Percentiles rank a stretch among this genome's conserved stretches.
phyloP scores from a whole-genome alignment of 768 basidiomycete species.

The Mycena alexandri region DNA sequence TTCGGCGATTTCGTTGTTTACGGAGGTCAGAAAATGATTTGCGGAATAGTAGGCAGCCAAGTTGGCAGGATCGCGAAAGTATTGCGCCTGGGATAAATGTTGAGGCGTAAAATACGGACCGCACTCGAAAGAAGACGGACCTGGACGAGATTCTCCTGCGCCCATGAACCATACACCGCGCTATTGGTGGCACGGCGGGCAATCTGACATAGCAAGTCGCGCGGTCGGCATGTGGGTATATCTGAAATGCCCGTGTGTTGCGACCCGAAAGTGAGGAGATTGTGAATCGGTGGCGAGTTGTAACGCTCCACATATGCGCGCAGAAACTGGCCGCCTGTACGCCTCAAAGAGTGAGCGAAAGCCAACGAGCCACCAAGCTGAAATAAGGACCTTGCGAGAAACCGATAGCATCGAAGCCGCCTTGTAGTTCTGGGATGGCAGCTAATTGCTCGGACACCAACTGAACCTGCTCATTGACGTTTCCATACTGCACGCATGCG shows the following conservation, averaged over 20 bases:
- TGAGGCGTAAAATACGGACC: background rate
- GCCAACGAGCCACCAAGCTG: background rate
- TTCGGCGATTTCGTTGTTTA: conserved; percentile 82
- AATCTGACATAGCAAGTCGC: conserved; percentile 77
- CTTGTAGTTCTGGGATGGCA: conserved; percentile 70
- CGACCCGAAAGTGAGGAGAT: conserved; percentile 89
- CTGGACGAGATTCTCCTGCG: conserved; percentile 81
- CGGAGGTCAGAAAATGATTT: conserved; percentile 76
- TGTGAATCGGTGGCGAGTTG: conserved; percentile 80
- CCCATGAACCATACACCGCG: conserved; percentile 82
- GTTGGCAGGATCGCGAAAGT: conserved; percentile 81
- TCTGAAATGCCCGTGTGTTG: conserved; percentile 91
- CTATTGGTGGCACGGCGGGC: conserved; percentile 71
- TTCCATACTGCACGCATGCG: conserved; percentile 71
- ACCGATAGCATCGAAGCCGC: conserved; percentile 88
- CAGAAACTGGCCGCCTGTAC: conserved; percentile 83
- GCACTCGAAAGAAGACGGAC: conserved; percentile 49
- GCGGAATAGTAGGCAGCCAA: conserved; percentile 68
- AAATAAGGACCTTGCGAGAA: conserved; percentile 79
- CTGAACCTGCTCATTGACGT: conserved; percentile 78
- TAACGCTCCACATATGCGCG: conserved; percentile 86
- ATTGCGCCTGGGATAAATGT: conserved; percentile 74
- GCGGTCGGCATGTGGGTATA: conserved; percentile 72
- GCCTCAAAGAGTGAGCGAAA: conserved; percentile 5
- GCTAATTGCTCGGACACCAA: conserved; percentile 74